These are phyloP conservation scores for Benincasa hispida DNA, from an alignment of 306 rosid genomes.

Conservation along the genomic window DNA sequence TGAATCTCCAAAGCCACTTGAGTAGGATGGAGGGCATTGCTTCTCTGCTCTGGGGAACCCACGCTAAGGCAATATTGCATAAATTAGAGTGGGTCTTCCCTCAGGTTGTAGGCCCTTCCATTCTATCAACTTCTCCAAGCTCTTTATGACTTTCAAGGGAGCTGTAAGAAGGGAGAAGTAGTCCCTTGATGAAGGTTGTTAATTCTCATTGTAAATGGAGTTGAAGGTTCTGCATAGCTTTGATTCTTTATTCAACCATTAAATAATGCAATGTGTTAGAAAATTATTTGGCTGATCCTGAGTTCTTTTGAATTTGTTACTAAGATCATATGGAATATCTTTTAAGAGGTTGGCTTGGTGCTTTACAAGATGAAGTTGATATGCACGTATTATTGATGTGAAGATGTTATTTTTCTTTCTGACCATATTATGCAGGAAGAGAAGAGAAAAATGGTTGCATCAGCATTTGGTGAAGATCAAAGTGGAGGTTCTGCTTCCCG, in stretches of 20 bases:
- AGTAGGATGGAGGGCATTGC: not conserved
- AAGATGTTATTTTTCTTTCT: not conserved
- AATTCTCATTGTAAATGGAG: not conserved
- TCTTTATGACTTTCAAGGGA: not conserved
- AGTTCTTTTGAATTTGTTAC: not conserved
- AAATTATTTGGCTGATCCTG: not conserved
- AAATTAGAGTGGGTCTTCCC: not conserved
- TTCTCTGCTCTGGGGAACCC: not conserved
- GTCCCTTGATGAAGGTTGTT: not conserved
- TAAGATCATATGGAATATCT: not conserved
- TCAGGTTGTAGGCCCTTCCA: not conserved
- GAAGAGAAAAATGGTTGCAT: conserved; percentile 93
- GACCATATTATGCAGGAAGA: conserved; percentile 55
- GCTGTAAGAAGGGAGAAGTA: not conserved
- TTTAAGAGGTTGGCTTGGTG: not conserved
- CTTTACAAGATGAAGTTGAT: not conserved
- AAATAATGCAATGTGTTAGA: not conserved
- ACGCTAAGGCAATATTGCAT: not conserved
- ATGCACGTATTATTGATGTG: not conserved
- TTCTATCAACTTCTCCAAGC: not conserved
- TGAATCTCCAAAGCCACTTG: not conserved
- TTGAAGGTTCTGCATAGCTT: not conserved
- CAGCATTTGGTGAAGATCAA: conserved; percentile 95
- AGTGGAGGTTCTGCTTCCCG: conserved; percentile 60
- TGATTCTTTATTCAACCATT: not conserved